Conservation (phyloP, 208 protist species). For the Entamoeba invadens region DNA sequence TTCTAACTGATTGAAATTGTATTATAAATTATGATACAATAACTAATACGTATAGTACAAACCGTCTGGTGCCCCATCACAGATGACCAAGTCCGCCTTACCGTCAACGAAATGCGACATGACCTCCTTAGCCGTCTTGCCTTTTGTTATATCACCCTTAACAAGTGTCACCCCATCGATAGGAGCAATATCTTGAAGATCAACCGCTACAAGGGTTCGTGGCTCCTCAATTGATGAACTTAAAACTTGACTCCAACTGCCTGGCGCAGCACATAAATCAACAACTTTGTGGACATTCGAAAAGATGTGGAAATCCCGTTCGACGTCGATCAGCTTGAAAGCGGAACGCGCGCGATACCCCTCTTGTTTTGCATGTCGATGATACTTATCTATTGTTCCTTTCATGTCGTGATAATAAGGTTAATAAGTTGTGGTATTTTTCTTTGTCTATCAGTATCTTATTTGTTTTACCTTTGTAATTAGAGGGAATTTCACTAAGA, state of each 20-base stretch:
- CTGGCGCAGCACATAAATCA: slow-evolving; percentile 92
- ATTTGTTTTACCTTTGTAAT: too few species aligned
- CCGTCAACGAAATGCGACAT: not conserved
- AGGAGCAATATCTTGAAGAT: slow-evolving; percentile 77
- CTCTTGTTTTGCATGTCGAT: slow-evolving; percentile 96
- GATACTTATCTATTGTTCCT: slow-evolving; percentile 75
- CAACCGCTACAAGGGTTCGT: slow-evolving; percentile 64
- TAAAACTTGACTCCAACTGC: slow-evolving; percentile 65
- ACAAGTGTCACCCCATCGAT: slow-evolving; percentile 67
- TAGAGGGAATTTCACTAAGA: too few species aligned
- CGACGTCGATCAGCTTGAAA: slow-evolving; percentile 96
- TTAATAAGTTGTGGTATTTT: too few species aligned
- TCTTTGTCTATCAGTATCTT: too few species aligned
- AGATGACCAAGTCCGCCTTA: slow-evolving; percentile 17
- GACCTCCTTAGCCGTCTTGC: not conserved
- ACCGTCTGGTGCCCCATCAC: slow-evolving; percentile 31
- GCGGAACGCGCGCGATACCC: slow-evolving; percentile 81
- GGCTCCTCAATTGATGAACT: not conserved
- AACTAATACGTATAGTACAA: too few species aligned
- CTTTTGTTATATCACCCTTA: slow-evolving; percentile 28
- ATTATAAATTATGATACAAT: too few species aligned
- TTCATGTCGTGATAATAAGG: too few species aligned
- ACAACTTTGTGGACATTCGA: slow-evolving; percentile 70
- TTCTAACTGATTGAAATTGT: too few species aligned
- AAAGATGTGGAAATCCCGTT: slow-evolving; percentile 86